Evolutionary conservation across 2,329 filamentous ascomycete species (phyloP), one percentile per base, ranked within the genome.

Genomic region (Colletotrichum limetticola): DNA sequence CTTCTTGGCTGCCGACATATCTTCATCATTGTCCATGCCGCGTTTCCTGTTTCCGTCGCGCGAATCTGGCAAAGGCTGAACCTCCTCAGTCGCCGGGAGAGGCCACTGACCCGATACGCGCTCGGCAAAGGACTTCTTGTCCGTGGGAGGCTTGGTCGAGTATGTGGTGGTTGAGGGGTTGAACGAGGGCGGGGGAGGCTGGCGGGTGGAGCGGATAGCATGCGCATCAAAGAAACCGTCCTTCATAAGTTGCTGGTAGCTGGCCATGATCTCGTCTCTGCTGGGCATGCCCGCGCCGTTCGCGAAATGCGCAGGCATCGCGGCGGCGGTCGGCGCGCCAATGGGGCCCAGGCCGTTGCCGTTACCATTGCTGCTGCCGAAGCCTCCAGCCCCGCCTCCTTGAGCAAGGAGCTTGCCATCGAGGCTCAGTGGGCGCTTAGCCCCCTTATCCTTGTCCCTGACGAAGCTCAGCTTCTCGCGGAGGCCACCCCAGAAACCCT

Each of bases 151-250:
- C 59, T 68, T 61, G 42, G 58, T 64, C 53, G 75, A 61, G 52
- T 66, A 64, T 56, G 63, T 28, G 68, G 73, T 61, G 53, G 66
- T 61, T 64, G 74, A 42, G 62, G 66, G 26, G 60, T 52, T 49
- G 62, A 74, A 32, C 53, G 74, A 65, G 62, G 71, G 56, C 52
- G 77, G 80, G 26, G 79, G 78, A 1, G 83, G 86, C 77, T 87
- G 87, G 4, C 89, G 83, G 1, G 87, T 89, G 5, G 88, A 89
- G 73, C 88, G 86, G 74, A 90, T 90, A 65, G 89, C 88, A 74
- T 90, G 88, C 28, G 86, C 83, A 59, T 86, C 83, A 78, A 91
- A 91, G 85, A 91, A 91, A 72, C 89, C 89, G 6, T 85, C 85
- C 2, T 87, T 85, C 76, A 91, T 84, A 69, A 91, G 84, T 75